A percentile compares a stretch with the other conserved stretches of the same genome.
Conservation (phyloP, 2,329 filamentous ascomycete genomes). For the Chrysosporium queenslandicum region DNA sequence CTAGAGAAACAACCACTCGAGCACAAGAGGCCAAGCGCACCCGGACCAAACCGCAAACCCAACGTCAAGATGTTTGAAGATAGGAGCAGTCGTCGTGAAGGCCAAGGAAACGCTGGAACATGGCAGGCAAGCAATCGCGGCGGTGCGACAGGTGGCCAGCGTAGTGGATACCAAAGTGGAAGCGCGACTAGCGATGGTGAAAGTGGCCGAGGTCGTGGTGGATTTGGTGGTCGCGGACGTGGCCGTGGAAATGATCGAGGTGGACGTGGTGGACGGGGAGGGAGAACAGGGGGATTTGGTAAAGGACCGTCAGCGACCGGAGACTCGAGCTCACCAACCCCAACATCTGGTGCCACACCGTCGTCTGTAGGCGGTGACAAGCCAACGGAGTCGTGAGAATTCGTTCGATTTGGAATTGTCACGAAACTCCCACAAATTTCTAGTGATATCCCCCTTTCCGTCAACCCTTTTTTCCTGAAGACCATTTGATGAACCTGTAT, state of each 20-base stretch:
- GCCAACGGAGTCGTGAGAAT: conserved; percentile 11
- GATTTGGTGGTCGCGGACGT: conserved; percentile 50
- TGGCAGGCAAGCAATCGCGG: conserved; percentile 52
- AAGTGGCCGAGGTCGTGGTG: conserved; percentile 51
- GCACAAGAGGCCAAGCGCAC: conserved; percentile 57
- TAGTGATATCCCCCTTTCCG: conserved; percentile 8
- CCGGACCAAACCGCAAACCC: conserved; percentile 66
- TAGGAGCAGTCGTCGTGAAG: conserved; percentile 43
- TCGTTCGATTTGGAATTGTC: neutral
- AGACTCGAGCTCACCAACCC: conserved; percentile 12
- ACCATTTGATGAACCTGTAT: conserved; percentile 8
- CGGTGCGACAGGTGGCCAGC: conserved; percentile 52
- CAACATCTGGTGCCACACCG: conserved; percentile 2
- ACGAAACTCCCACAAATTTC: neutral
- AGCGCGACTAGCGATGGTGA: conserved; percentile 65
- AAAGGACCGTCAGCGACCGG: conserved; percentile 11
- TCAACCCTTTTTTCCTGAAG: neutral
- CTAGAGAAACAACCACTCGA: conserved; percentile 65
- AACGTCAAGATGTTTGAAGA: conserved; percentile 75
- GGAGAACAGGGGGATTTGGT: conserved; percentile 45
- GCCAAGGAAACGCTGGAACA: conserved; percentile 42
- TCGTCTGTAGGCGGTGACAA: conserved; percentile 9
- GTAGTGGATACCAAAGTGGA: conserved; percentile 74
- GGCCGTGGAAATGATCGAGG: conserved; percentile 48
- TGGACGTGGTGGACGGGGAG: conserved; percentile 46